Evolutionary conservation across 768 basidiomycete species (phyloP).

Genomic region (Tricholoma bakamatsutake): DNA sequence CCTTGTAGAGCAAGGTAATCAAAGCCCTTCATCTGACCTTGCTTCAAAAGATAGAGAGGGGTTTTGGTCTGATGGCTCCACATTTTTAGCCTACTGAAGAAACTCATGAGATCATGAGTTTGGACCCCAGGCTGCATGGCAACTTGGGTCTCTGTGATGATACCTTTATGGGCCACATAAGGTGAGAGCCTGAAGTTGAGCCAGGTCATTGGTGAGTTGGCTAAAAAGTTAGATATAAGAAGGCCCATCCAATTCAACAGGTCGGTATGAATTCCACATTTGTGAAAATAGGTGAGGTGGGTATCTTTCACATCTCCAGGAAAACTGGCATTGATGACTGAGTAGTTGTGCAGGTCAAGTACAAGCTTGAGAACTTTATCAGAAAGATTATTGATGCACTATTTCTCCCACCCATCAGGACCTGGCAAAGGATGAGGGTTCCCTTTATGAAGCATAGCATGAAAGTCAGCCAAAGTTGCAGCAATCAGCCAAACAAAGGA

Average conservation of each 20-base stretch:
- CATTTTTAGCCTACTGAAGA: background rate
- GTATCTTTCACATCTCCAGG: conserved; percentile 4
- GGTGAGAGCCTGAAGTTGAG: conserved; percentile 10
- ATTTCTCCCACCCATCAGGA: no score
- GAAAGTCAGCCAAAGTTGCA: conserved; percentile 1
- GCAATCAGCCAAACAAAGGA: background rate
- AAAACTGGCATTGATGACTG: background rate
- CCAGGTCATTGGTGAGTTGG: conserved; percentile 12
- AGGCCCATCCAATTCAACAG: no score
- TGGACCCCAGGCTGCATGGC: conserved; percentile 5
- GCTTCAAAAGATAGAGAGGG: background rate
- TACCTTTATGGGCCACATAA: background rate
- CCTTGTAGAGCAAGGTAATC: conserved; percentile 2
- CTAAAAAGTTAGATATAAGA: background rate
- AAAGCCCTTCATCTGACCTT: background rate
- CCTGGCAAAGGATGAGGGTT: no score
- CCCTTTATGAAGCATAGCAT: conserved; percentile 3
- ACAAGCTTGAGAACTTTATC: conserved; percentile 5
- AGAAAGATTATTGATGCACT: background rate
- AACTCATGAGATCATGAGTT: background rate
- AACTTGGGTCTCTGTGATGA: conserved; percentile 6
- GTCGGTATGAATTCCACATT: no score
- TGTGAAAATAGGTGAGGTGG: background rate
- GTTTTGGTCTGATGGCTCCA: conserved; percentile 1
- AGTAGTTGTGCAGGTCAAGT: conserved; percentile 7